Conservation (phyloP, 2,329 filamentous ascomycete genomes). For the Nigrospora osmanthi region DNA sequence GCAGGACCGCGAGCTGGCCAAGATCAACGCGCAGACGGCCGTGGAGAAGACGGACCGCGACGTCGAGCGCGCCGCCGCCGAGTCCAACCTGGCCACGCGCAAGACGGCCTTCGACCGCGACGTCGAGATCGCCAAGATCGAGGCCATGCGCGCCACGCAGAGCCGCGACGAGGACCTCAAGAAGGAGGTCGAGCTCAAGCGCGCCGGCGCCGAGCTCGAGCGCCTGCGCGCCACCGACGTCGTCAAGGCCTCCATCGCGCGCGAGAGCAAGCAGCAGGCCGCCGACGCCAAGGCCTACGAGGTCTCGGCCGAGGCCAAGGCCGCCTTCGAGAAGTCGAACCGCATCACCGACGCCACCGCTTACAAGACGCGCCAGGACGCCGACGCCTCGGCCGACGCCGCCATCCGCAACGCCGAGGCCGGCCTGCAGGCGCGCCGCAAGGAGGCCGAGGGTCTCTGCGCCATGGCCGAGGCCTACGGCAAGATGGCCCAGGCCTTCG, state of each 20-base stretch:
- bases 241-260: conserved; percentile 64
- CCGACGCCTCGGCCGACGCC: conserved; percentile 30
- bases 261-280: conserved; percentile 61
- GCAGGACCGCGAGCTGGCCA: conserved; percentile 79
- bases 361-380: conserved; percentile 38
- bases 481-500: conserved; percentile 63
- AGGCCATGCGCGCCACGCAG: conserved; percentile 66
- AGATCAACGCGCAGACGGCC: conserved; percentile 76
- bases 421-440: conserved; percentile 49
- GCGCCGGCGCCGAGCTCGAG: conserved; percentile 73
- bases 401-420: conserved; percentile 44
- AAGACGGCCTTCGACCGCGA: conserved; percentile 67
- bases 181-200: conserved; percentile 68
- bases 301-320: conserved; percentile 52
- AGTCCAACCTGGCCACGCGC: conserved; percentile 65
- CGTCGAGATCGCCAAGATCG: conserved; percentile 68
- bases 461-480: conserved; percentile 78
- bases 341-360: conserved; percentile 38
- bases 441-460: conserved; percentile 67
- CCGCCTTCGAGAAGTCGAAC: conserved; percentile 44
- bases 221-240: conserved; percentile 70
- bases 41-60: conserved; percentile 80
- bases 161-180: conserved; percentile 73
- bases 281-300: conserved; percentile 61
- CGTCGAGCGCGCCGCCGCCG: conserved; percentile 70